phyloP scores from a whole-genome alignment of 371 early-diverging fungal species.

The Cokeromyces recurvatus region DNA sequence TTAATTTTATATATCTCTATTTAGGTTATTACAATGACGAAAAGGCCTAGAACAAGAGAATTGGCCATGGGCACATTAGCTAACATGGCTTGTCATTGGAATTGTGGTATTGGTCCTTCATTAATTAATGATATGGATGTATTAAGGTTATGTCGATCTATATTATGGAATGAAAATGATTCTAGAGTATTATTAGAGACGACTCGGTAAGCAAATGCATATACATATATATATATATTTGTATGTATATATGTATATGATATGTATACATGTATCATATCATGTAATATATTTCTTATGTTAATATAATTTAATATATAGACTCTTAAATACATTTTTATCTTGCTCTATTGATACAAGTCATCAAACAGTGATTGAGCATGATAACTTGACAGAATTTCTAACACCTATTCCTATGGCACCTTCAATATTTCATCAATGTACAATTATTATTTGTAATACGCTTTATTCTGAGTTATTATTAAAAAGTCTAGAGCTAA shows the following conservation, averaged over 20 bases:
- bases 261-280: too few relatives aligned
- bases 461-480: slow-evolving; percentile 34
- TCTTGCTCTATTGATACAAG: slow-evolving; percentile 24
- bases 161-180: slow-evolving; percentile 40
- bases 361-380: slow-evolving; percentile 34
- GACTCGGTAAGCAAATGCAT: slow-evolving; percentile 20
- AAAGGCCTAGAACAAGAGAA: slow-evolving; percentile 34
- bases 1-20: too few relatives aligned
- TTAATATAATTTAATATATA: too few relatives aligned
- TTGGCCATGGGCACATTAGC: slow-evolving; percentile 38
- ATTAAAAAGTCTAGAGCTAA: slow-evolving; percentile 26
- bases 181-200: slow-evolving; percentile 35
- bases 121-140: slow-evolving; percentile 35
- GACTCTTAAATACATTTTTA: slow-evolving; percentile 32
- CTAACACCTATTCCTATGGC: slow-evolving; percentile 28
- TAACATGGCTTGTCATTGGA: slow-evolving; percentile 40
- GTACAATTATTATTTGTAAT: slow-evolving; percentile 33
- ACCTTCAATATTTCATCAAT: slow-evolving; percentile 38
- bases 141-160: slow-evolving; percentile 25
- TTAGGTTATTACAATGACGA: slow-evolving; percentile 31
- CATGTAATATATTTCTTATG: too few relatives aligned
- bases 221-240: background rate
- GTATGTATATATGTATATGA: too few relatives aligned
- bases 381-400: slow-evolving; percentile 27
- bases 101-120: slow-evolving; percentile 19